Evolutionary conservation across 192 early-diverging fungal species (phyloP).

Genomic region (Tieghemiomyces parasiticus): DNA sequence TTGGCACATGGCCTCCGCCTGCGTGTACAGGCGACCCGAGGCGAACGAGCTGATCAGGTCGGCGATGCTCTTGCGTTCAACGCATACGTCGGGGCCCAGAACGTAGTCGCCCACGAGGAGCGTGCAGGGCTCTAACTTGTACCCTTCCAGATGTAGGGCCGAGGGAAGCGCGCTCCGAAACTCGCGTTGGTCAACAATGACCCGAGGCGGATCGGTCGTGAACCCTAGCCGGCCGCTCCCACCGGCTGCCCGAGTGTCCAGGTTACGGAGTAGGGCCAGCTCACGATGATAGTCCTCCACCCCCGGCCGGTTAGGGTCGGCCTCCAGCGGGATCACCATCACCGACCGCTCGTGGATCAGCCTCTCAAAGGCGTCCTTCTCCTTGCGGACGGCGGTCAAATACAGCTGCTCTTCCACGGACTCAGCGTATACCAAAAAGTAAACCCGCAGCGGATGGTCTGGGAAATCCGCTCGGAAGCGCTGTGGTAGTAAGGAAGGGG

Average conservation of each 20-base stretch:
- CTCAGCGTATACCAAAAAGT: conserved; percentile 89
- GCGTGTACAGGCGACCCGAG: conserved; percentile 76
- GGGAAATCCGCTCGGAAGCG: too few species aligned
- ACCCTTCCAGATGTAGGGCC: conserved; percentile 60
- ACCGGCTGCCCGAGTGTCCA: conserved; percentile 48
- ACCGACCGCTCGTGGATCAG: conserved; percentile 79
- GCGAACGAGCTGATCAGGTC: conserved; percentile 77
- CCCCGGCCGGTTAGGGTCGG: not conserved
- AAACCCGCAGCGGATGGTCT: conserved; percentile 57
- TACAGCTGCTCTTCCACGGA: conserved; percentile 91
- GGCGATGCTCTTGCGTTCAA: conserved; percentile 83
- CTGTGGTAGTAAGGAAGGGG: too few species aligned
- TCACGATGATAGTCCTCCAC: not conserved
- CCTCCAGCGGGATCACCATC: conserved; percentile 24
- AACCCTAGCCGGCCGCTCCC: conserved; percentile 23
- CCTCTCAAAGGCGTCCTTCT: conserved; percentile 89
- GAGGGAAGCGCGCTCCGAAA: conserved; percentile 84
- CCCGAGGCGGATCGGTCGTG: conserved; percentile 10
- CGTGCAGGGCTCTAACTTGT: conserved; percentile 66
- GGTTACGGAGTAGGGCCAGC: conserved; percentile 16
- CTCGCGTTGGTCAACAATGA: conserved; percentile 87
- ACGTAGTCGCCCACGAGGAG: conserved; percentile 91
- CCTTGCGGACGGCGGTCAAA: conserved; percentile 62
- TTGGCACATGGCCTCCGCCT: conserved; percentile 74
- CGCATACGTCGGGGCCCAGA: conserved; percentile 64